A percentile compares a stretch with the other conserved stretches of the same genome.
phyloP scores from a whole-genome alignment of 2,329 filamentous ascomycete species.

The Biscogniauxia sp. region DNA sequence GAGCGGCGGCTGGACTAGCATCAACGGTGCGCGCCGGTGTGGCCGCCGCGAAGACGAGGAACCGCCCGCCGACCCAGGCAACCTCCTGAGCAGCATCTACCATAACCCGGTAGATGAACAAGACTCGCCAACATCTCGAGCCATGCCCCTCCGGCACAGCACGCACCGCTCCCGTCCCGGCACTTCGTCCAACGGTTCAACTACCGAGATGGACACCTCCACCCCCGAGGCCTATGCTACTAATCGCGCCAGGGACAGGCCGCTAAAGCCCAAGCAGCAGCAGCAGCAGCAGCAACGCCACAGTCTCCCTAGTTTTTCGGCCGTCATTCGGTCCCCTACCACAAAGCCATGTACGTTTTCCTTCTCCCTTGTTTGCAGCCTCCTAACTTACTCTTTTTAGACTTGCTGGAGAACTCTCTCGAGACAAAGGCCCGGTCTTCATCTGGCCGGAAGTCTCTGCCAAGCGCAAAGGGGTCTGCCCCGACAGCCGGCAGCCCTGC shows the following conservation, averaged over 20 bases:
- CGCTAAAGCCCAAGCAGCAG: conserved; percentile 29
- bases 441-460: conserved; percentile 30
- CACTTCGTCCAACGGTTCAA: conserved; percentile 11
- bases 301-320: conserved; percentile 28
- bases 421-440: conserved; percentile 28
- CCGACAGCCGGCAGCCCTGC: conserved; percentile 23
- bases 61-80: conserved; percentile 29
- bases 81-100: conserved; percentile 32
- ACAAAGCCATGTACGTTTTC: conserved; percentile 16
- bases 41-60: conserved; percentile 29
- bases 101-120: conserved; percentile 32
- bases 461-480: conserved; percentile 25
- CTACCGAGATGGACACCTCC: conserved; percentile 13
- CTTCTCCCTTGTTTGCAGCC: background rate
- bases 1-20: conserved; percentile 29
- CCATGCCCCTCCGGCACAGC: conserved; percentile 22
- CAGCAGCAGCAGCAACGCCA: conserved; percentile 28
- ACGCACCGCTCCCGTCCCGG: conserved; percentile 12
- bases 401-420: conserved; percentile 16
- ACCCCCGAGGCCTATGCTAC: conserved; percentile 3
- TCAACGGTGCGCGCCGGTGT: conserved; percentile 28
- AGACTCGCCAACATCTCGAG: conserved; percentile 19
- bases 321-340: conserved; percentile 10
- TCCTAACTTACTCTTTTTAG: conserved; percentile 19
- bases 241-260: conserved; percentile 17